Evolutionary conservation across 1,284 basidiomycete genomes (phyloP).

Genomic region (Puccinia sorghi): DNA sequence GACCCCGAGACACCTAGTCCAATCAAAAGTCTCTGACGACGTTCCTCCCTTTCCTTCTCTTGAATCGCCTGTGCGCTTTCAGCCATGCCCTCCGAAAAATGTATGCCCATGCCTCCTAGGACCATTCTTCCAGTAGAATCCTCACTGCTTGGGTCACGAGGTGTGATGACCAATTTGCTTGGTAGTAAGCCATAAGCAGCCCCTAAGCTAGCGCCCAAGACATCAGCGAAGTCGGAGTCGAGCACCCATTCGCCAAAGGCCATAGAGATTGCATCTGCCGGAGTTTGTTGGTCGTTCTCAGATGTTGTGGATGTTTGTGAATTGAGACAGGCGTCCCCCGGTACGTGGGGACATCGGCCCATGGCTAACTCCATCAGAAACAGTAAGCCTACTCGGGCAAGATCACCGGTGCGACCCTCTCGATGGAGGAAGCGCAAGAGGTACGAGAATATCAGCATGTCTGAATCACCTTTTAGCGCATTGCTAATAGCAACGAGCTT

Average conservation of each 20-base stretch:
- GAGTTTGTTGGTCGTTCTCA: conserved; percentile 1
- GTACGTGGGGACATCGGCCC: conserved; percentile 62
- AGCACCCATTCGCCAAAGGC: conserved; percentile 89
- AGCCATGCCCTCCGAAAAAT: conserved; percentile 60
- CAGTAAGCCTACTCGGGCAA: conserved; percentile 83
- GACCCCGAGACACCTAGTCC: conserved; percentile 74
- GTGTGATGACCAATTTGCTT: conserved; percentile 67
- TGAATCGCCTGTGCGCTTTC: conserved; percentile 60
- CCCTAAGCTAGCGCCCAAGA: conserved; percentile 87
- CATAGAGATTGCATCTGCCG: conserved; percentile 69
- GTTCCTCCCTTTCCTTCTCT: conserved; percentile 63
- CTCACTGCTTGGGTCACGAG: conserved; percentile 21
- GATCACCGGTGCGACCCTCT: conserved; percentile 89
- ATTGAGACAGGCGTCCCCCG: conserved; percentile 15
- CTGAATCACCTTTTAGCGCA: conserved; percentile 76
- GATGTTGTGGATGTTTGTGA: conserved; percentile 6
- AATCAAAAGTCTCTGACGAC: conserved; percentile 65
- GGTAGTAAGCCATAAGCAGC: conserved; percentile 91
- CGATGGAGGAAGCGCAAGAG: conserved; percentile 91
- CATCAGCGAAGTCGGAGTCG: conserved; percentile 93
- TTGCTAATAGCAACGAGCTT: conserved; percentile 46
- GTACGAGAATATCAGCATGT: conserved; percentile 92
- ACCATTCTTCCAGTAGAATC: conserved; percentile 64
- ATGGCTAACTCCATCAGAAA: conserved; percentile 94
- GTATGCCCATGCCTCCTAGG: conserved; percentile 64